A percentile compares a stretch with the other conserved stretches of the same genome.
Evolutionary conservation across 805 yeast species (phyloP).

Genomic region (Naumovozyma dairenensis): DNA sequence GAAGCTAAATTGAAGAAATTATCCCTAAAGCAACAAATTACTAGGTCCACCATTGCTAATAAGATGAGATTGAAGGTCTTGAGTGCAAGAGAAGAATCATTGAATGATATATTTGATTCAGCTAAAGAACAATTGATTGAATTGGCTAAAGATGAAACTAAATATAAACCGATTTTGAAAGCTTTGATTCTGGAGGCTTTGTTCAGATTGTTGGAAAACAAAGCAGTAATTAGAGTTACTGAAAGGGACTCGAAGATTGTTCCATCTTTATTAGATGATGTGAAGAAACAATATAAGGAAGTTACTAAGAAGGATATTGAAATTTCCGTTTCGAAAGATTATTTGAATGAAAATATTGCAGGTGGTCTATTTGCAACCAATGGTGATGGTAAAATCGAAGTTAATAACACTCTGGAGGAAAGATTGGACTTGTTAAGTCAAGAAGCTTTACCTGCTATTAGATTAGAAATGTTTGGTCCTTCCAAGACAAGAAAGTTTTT

Average conservation of each 20-base stretch:
- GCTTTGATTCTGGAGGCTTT: slow-evolving; percentile 75
- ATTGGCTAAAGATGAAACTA: slow-evolving; percentile 42
- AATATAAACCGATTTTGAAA: slow-evolving; percentile 60
- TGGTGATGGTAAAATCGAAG: slow-evolving; percentile 72
- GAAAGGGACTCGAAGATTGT: slow-evolving; percentile 33
- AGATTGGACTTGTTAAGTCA: slow-evolving; percentile 75
- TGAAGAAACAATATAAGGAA: slow-evolving; percentile 53
- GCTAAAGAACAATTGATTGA: slow-evolving; percentile 55
- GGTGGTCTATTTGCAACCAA: slow-evolving; percentile 81
- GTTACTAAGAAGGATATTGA: slow-evolving; percentile 49
- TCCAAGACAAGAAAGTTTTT: slow-evolving; percentile 83
- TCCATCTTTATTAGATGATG: slow-evolving; percentile 35
- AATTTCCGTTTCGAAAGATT: slow-evolving; percentile 47
- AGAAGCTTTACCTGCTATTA: slow-evolving; percentile 83
- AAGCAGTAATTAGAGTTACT: slow-evolving; percentile 52
- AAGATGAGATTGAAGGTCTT: slow-evolving; percentile 88
- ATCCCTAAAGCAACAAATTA: slow-evolving; percentile 84
- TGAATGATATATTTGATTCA: slow-evolving; percentile 61
- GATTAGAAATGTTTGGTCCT: slow-evolving; percentile 82
- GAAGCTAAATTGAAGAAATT: slow-evolving; percentile 85
- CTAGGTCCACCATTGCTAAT: slow-evolving; percentile 90
- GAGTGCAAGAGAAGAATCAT: slow-evolving; percentile 72
- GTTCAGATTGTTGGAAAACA: slow-evolving; percentile 62
- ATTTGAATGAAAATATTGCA: slow-evolving; percentile 46
- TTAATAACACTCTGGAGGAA: slow-evolving; percentile 89